A percentile compares a stretch with the other conserved stretches of the same genome.
Conservation (phyloP, 73 alveolate genomes). For the Paramecium primaurelia region DNA sequence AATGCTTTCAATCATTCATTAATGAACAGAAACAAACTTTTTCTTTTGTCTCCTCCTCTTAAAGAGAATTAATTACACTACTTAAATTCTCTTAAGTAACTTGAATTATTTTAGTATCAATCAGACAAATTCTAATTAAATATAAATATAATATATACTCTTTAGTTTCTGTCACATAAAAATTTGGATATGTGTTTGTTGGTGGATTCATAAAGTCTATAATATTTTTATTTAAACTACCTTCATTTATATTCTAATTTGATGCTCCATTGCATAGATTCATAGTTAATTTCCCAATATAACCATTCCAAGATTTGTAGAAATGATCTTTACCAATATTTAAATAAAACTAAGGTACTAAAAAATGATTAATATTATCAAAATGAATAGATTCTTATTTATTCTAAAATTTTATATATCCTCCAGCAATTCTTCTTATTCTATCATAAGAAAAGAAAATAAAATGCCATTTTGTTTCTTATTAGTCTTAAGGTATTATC, state of each 20-base stretch:
- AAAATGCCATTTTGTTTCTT: background rate
- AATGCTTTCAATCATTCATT: background rate
- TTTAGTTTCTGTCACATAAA: background rate
- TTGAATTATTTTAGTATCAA: background rate
- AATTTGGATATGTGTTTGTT: background rate
- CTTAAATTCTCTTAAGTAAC: background rate
- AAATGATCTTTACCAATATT: conserved; percentile 16
- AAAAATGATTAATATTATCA: background rate
- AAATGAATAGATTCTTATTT: background rate
- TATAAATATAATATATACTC: background rate
- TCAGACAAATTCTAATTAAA: background rate
- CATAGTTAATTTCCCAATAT: conserved; percentile 21
- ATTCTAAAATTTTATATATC: background rate
- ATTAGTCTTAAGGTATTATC: background rate
- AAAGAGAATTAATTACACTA: background rate
- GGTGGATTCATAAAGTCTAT: background rate
- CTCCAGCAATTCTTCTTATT: background rate
- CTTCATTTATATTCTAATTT: background rate
- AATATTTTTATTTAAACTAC: background rate
- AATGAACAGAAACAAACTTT: background rate
- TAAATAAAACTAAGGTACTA: background rate
- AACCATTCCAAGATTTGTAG: conserved; percentile 42
- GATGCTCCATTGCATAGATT: conserved; percentile 9
- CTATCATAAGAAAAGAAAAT: background rate
- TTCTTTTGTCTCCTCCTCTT: background rate